phyloP scores from a whole-genome alignment of 2,329 filamentous ascomycete species.

The Raffaelea deltoideospora region DNA sequence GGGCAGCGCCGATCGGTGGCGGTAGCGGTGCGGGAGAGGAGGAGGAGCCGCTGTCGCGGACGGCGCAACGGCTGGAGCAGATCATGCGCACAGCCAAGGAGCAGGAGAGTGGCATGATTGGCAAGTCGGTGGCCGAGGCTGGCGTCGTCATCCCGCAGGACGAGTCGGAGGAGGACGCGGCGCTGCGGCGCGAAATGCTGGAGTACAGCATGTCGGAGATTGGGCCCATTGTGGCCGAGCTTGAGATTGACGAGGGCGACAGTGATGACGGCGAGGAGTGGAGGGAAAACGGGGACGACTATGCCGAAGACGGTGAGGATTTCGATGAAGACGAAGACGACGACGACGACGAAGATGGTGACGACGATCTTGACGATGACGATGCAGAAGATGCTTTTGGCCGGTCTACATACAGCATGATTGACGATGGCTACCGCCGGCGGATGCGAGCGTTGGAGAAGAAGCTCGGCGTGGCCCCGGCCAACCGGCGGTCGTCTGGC shows the following conservation, averaged over 20 bases:
- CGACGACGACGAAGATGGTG: conserved; percentile 42
- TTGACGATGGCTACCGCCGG: conserved; percentile 61
- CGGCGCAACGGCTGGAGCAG: conserved; percentile 34
- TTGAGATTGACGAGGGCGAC: conserved; percentile 64
- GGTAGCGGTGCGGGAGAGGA: no score
- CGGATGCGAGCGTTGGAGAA: conserved; percentile 79
- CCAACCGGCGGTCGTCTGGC: conserved; percentile 15
- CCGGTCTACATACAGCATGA: conserved; percentile 48
- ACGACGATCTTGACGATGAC: no score
- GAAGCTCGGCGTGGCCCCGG: conserved; percentile 46
- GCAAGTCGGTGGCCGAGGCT: no score
- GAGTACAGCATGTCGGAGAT: conserved; percentile 81
- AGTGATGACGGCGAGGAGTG: conserved; percentile 35
- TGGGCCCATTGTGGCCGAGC: conserved; percentile 79
- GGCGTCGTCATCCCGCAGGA: conserved; percentile 52
- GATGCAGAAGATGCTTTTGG: conserved; percentile 68
- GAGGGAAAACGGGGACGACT: no score
- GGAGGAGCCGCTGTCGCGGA: conserved; percentile 18
- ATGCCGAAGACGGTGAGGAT: conserved; percentile 29
- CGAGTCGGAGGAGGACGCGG: conserved; percentile 68
- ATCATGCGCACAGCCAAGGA: conserved; percentile 42
- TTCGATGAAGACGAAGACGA: conserved; percentile 27
- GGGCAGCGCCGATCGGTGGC: neutral
- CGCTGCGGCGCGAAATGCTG: conserved; percentile 74
- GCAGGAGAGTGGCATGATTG: conserved; percentile 30